Evolutionary conservation across 768 basidiomycete genomes (phyloP), one percentile per base, ranked within the genome.

Genomic region (Melanogaster broomeanus): DNA sequence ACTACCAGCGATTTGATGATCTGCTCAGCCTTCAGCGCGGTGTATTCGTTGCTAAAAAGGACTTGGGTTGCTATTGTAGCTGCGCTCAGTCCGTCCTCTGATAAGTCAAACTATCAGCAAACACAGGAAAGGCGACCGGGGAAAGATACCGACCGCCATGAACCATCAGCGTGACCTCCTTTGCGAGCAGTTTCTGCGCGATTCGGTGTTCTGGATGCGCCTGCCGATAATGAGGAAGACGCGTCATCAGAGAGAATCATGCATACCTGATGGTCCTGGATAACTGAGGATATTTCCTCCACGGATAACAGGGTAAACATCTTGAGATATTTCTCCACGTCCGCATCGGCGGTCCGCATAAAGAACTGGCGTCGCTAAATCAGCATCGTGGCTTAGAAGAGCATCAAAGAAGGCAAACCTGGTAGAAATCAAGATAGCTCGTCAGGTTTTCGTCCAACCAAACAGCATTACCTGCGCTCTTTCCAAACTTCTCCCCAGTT

Each of bases 401-500:
- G 12, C 7, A 10, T 25, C 11, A 34, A 18, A n/a, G 12, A 38
- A 44, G n/a, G 35, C 53, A 28, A 50, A 89, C 96, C 76, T 99
- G 97, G 63, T 98, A 98, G 62, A 99, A 93, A 57, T 98, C 95
- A 59, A 90, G 90, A 18, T 89, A 79, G 56, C 88, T 90, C 3
- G 96, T 98, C 63, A 90, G 67, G 12, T 71, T 62, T 24, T 80
- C 73, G 65, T 97, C 85, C 33, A 99, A 73, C 90, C 96, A 98
- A 2, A 99, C 73, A 2, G 96, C 96, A 61, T 98, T 98, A 3
- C 96, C 95, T 0, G 91, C 88, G 59, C 90, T 94, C 77, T 99
- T 99, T 7, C 96, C 97, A 68, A 98, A 96, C 74, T 99, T 99
- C 63, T 91, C 89, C 1, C 97, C 97, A 1, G 79, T 79, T 1